Base-by-base conservation (phyloP, 495 filamentous ascomycete species). In the Lasiosphaeris hirsuta region DNA sequence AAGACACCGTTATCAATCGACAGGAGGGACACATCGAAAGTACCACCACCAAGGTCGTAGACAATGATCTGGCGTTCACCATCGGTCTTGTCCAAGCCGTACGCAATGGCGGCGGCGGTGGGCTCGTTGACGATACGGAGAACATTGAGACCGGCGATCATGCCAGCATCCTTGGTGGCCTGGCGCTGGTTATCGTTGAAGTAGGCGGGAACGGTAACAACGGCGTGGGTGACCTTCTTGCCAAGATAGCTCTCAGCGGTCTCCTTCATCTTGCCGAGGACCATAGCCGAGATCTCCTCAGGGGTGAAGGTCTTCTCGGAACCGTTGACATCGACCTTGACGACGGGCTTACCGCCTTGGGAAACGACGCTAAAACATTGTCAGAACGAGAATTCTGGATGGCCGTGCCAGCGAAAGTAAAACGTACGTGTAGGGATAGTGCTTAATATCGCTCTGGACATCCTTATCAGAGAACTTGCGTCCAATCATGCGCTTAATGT, bases 181-280 rank as follows among this genome's bases (percentile, higher is more conserved):
- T 96, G 93, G 72, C 93, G 82, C 77, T 97, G 93, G 78, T 92
- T 93, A 79, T 97, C 93, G 81, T 96, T 97, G 89, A 97, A 97
- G 80, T 97, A 97, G 75, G 93, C 93, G 54, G 93, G 93, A 47
- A 97, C 93, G 57, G 93, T 97, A 61, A 97, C 90, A 67, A 97
- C 93, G 62, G 93, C 93, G 83, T 96, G 92, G 73, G 88, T 90
- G 54, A 97, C 92, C 75, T 90, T 90, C 84, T 95, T 94, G 72
- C 89, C 90, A 40, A 97, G 81, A 79, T 95, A 96, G 70, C 81
- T 79, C 79, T 97, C 92, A 59, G 92, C 92, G 70, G 96, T 89
- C 69, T 96, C 92, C 84, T 96, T 96, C 93, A 97, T 96, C 75
- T 97, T 92, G 60, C 86, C 84, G 23, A 94, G 84, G 68, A 94